Evolutionary conservation across 2,329 filamentous ascomycete species (phyloP).

Genomic region (Scortechinia acanthostroma): DNA sequence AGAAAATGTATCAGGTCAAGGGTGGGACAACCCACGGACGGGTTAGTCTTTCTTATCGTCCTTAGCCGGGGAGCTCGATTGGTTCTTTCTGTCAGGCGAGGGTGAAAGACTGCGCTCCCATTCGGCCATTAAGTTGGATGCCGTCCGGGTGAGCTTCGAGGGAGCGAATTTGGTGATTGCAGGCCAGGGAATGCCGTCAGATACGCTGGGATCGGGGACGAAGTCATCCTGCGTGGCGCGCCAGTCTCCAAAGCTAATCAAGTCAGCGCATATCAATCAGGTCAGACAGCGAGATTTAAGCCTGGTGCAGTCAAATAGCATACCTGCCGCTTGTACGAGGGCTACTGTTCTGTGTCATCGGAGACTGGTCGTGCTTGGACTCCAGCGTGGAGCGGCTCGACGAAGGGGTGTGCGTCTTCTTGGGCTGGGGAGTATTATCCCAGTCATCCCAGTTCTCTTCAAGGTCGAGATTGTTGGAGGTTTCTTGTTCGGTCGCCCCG

Average conservation of each 20-base stretch:
- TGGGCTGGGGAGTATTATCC: conserved; percentile 4
- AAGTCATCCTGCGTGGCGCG: conserved; percentile 5
- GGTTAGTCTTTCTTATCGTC: not conserved
- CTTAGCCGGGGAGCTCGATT: not conserved
- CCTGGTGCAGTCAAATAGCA: conserved; percentile 17
- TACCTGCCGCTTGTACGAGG: conserved; percentile 45
- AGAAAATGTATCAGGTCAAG: not conserved
- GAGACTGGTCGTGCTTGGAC: conserved; percentile 34
- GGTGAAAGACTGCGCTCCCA: conserved; percentile 76
- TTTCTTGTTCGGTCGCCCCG: not conserved
- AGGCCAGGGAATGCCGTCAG: conserved; percentile 55
- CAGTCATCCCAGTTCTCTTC: conserved; percentile 7
- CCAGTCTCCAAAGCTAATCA: conserved; percentile 7
- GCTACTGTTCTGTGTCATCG: conserved; percentile 32
- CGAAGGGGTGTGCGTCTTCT: conserved; percentile 24
- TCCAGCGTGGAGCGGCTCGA: conserved; percentile 38
- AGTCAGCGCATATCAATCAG: conserved; percentile 7
- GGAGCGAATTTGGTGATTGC: conserved; percentile 68
- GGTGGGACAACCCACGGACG: too few relatives aligned
- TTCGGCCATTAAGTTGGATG: conserved; percentile 80
- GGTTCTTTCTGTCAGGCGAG: conserved; percentile 19
- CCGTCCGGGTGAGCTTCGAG: conserved; percentile 72
- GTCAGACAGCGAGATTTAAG: conserved; percentile 3
- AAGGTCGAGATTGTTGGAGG: conserved; percentile 5
- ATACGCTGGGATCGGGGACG: conserved; percentile 29